Conservation (phyloP, 2,329 filamentous ascomycete genomes). For the Sordariomycetes sp. region DNA sequence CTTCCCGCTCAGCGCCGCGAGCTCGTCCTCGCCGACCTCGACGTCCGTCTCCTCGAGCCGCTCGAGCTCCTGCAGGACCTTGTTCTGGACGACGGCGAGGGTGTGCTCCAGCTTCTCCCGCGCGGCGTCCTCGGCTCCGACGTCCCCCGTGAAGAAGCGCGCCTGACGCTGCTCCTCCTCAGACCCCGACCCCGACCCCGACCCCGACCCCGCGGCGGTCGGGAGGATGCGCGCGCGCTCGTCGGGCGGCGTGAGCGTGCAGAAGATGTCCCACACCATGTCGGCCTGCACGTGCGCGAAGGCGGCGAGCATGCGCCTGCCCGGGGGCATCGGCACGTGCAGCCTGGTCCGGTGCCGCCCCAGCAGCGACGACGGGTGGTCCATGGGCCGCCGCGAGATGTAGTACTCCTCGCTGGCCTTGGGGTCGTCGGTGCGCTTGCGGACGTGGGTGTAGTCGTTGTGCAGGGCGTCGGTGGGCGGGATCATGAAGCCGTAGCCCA, state of each 20-base stretch:
- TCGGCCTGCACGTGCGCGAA: constrained; percentile 44
- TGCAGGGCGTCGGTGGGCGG: constrained; percentile 37
- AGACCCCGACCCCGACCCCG: too few relatives aligned
- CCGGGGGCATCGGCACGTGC: constrained; percentile 9
- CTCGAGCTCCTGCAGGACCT: constrained; percentile 32
- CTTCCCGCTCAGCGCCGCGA: constrained; percentile 27
- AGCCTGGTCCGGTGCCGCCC: constrained; percentile 29
- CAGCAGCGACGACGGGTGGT: constrained; percentile 36
- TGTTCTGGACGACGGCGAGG: constrained; percentile 31
- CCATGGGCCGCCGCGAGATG: constrained; percentile 41
- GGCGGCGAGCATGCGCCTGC: constrained; percentile 13
- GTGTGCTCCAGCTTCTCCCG: constrained; percentile 21
- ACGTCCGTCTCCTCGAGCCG: constrained; percentile 36
- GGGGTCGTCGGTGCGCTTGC: constrained; percentile 25
- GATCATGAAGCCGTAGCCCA: constrained; percentile 55
- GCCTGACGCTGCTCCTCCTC: constrained; percentile 11
- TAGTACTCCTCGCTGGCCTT: constrained; percentile 32
- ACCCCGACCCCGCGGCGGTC: constrained; percentile 15
- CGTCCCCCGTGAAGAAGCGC: constrained; percentile 20
- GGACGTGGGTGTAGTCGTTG: constrained; percentile 51
- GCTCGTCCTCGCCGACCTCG: constrained; percentile 28
- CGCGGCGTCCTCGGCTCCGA: constrained; percentile 15
- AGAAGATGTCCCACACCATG: constrained; percentile 41
- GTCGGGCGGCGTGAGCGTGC: constrained; percentile 23
- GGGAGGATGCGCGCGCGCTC: constrained; percentile 17